Conservation (phyloP, 2,329 filamentous ascomycete genomes). For the Aspergillus sp. region DNA sequence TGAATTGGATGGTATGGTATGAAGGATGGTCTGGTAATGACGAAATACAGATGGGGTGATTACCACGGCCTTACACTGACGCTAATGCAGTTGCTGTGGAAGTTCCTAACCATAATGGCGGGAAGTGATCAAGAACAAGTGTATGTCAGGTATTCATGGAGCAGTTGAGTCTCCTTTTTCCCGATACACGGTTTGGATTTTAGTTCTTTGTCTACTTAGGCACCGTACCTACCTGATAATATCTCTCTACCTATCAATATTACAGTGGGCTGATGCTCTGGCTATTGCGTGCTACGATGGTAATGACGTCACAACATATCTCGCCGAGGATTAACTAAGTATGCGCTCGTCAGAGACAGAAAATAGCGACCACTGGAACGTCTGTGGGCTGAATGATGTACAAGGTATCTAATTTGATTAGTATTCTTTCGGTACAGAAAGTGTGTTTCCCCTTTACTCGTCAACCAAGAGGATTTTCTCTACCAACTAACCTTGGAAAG, state of each 20-base stretch:
- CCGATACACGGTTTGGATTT: too few relatives aligned
- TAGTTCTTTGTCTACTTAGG: too few relatives aligned
- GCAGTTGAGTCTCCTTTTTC: background rate
- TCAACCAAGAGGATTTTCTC: background rate
- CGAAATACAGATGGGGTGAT: constrained; percentile 5
- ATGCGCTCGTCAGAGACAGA: background rate
- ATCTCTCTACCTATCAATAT: too few relatives aligned
- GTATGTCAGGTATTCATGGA: too few relatives aligned
- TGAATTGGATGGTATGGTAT: constrained; percentile 11
- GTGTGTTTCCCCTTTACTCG: background rate
- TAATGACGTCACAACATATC: constrained; percentile 20
- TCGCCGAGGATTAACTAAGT: background rate
- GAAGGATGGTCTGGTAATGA: constrained; percentile 2
- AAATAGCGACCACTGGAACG: too few relatives aligned
- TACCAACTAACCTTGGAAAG: background rate
- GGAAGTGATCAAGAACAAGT: constrained; percentile 4
- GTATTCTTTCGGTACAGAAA: background rate
- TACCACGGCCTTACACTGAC: background rate
- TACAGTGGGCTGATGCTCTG: background rate
- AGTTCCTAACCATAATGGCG: constrained; percentile 18
- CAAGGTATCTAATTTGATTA: background rate
- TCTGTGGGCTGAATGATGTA: too few relatives aligned
- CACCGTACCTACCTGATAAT: too few relatives aligned
- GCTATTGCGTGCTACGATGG: constrained; percentile 12
- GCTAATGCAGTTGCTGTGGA: constrained; percentile 17